Base-by-base conservation (phyloP, 164 flowering plant species). In the Sextonia rubra region DNA sequence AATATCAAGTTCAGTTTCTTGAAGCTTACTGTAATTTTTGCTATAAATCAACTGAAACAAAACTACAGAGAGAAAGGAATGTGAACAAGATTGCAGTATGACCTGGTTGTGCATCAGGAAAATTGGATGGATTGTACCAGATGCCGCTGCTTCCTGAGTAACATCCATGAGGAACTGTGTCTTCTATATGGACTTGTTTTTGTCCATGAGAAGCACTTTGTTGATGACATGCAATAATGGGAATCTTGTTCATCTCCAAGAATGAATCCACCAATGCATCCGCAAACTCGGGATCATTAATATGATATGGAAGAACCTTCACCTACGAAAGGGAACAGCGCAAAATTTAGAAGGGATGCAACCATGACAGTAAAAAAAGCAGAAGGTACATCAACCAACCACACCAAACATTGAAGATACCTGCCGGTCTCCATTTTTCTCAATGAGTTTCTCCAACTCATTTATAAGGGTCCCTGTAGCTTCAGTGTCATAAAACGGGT, bases 51-150 rank as follows among this genome's bases (percentile, higher is more conserved):
- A 37, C 44, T 37, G 44, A 37, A 37, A 37, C 44, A 37, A 37
- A 37, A 37, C 44, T 6, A 32, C 11, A 37, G 44, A 52, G n/a
- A 52, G 58, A 20, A 52, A 52, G 58, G 17, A 18, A 44, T 47
- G 22, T n/a, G 18, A 29, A 5, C n/a, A 66, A 44, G 26, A 66
- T 20, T 14, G 6, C 17, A 66, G 52, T 20, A 68, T 61, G 71
- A 94, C 98, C 98, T 87, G 89, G 89, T 76, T 79, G 90, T 76
- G 97, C 97, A 79, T 91, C 85, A 72, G 98, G 97, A 67, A 88
- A 90, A 68, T 84, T 77, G 68, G 76, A 79, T 75, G 85, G 88
- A 78, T 74, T 82, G 78, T 81, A 80, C 26, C 55, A 72, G 71
- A 83, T 74, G n/a, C 64, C 58, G 3, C 58, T 52, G 58, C 20